Base-by-base conservation (phyloP, 495 filamentous ascomycete species). In the Filosporella fistucella region DNA sequence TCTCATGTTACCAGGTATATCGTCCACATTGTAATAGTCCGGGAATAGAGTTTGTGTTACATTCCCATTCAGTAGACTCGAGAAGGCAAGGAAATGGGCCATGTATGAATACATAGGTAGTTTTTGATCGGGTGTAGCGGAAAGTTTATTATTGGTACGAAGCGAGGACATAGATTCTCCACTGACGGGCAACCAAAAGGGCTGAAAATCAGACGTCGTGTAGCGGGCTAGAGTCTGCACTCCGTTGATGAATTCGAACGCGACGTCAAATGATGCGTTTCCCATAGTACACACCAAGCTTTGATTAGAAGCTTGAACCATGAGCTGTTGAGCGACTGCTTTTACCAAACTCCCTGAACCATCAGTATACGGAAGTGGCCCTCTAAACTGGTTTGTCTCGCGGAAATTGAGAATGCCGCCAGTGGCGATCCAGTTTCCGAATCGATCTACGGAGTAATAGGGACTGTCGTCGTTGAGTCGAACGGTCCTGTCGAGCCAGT, bases 191-290 rank as follows among this genome's bases (percentile, higher is more conserved):
- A 40, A 17, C 7, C 17, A 30, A 40, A 39, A 24, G 2, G 45
- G 33, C 21, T 28, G 14, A 42, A 25, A 53, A 3, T 41, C 45
- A 29, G 28, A 16, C 20, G 42, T 29, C 16, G 14, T 33, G n/a
- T 25, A 30, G 13, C 30, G 13, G n/a, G 30, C 18, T 12, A 24
- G 18, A 14, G 38, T 45, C 25, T 45, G 42, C 17, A 36, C 33
- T 0, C 25, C 36, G 21, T 46, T 23, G 4, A 41, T 36, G 18
- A 33, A 52, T 2, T 47, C 25, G 22, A 29, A 44, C 2, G 35
- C 26, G 42, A 57, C 49, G 23, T 47, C 18, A 21, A 42, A 54
- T 1, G 54, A 32, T 16, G 49, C 49, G 23, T 57, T 57, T 20
- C 43, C 43, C 44, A 43, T 18, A 11, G 38, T 47, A 29, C 54